phyloP scores from a whole-genome alignment of 2,329 filamentous ascomycete genomes.

The Cytospora schulzeri region DNA sequence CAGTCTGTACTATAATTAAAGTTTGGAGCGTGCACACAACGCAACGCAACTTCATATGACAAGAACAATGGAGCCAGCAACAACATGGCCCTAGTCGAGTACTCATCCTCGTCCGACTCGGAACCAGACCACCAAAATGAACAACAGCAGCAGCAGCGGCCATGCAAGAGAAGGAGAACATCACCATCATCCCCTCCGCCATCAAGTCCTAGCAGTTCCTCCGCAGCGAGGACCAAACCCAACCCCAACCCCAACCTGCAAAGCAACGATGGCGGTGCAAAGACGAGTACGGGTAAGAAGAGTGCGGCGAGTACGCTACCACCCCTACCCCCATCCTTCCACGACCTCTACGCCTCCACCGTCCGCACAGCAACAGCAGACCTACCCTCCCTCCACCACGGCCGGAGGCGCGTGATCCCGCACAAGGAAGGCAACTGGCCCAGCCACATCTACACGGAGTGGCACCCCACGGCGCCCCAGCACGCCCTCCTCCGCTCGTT shows the following conservation, averaged over 20 bases:
- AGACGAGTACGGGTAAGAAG: too few relatives aligned
- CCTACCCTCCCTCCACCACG: slow-evolving; percentile 82
- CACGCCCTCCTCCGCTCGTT: slow-evolving; percentile 49
- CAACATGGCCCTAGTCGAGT: slow-evolving; percentile 45
- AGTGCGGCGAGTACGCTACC: not conserved
- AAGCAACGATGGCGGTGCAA: too few relatives aligned
- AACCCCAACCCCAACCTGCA: not conserved
- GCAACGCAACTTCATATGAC: not conserved
- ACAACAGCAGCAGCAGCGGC: slow-evolving; percentile 22
- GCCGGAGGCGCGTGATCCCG: slow-evolving; percentile 77
- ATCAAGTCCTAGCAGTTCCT: not conserved
- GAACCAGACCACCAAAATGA: slow-evolving; percentile 7
- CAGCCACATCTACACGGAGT: slow-evolving; percentile 89
- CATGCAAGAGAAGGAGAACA: slow-evolving; percentile 31
- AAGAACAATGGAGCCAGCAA: not conserved
- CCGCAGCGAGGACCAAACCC: not conserved
- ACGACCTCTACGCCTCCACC: slow-evolving; percentile 85
- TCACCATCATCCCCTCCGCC: slow-evolving; percentile 5
- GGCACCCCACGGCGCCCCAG: slow-evolving; percentile 58
- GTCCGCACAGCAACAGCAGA: slow-evolving; percentile 77
- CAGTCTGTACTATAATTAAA: not conserved
- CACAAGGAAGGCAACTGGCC: slow-evolving; percentile 92
- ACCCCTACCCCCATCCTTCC: slow-evolving; percentile 78
- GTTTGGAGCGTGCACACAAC: not conserved
- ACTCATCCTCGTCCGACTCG: slow-evolving; percentile 37